phyloP scores from a whole-genome alignment of 176 grass and related monocot species.

The Musa beccarii region DNA sequence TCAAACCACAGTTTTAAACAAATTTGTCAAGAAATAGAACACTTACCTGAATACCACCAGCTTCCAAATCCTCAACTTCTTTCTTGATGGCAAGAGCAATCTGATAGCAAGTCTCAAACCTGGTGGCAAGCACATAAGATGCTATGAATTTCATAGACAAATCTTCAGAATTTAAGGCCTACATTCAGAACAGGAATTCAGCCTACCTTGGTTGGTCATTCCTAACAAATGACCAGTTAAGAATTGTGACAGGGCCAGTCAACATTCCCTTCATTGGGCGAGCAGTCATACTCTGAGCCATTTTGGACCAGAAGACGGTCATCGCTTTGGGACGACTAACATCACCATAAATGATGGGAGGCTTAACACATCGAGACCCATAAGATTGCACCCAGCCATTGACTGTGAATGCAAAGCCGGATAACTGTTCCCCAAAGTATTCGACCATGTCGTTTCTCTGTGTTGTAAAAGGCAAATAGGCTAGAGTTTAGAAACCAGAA shows the following conservation, averaged over 20 bases:
- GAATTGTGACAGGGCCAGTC: conserved; percentile 92
- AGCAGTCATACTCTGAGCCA: conserved; percentile 83
- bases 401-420: conserved; percentile 92
- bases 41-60: conserved; percentile 77
- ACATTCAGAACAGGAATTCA: not conserved
- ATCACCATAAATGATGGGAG: conserved; percentile 92
- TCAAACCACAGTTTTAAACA: too few species aligned
- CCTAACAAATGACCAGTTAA: conserved; percentile 98
- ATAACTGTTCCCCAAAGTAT: conserved; percentile 95
- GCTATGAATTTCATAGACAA: not conserved
- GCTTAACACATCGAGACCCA: conserved; percentile 91
- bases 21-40: not conserved
- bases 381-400: conserved; percentile 99
- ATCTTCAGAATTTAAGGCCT: too few species aligned
- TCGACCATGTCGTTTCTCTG: conserved; percentile 99
- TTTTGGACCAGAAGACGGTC: conserved; percentile 92
- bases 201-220: conserved; percentile 83
- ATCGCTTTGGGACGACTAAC: conserved; percentile 87
- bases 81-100: conserved; percentile 97
- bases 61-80: conserved; percentile 86
- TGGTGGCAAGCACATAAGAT: not conserved
- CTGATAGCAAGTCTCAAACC: conserved; percentile 96
- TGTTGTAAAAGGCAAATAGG: not conserved
- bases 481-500: too few species aligned
- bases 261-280: conserved; percentile 99